phyloP scores from a whole-genome alignment of 2,329 filamentous ascomycete genomes.

The Macroventuria anomochaeta region DNA sequence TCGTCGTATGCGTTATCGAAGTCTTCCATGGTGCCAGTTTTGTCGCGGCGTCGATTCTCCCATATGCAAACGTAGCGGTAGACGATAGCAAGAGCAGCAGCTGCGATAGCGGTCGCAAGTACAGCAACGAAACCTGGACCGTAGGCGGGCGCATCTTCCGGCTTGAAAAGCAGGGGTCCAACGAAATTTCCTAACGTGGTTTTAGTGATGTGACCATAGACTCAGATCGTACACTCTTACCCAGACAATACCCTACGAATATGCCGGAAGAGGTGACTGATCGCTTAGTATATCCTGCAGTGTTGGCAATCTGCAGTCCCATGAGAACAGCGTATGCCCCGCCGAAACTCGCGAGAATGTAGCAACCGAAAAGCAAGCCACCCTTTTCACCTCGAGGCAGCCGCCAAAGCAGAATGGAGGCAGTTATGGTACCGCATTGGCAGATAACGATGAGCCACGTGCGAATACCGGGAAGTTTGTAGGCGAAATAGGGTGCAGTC shows the following conservation, averaged over 20 bases:
- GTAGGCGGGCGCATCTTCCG: conserved; percentile 28
- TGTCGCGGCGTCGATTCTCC: conserved; percentile 55
- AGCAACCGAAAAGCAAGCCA: conserved; percentile 57
- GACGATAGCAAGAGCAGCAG: conserved; percentile 49
- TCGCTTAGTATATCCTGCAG: conserved; percentile 60
- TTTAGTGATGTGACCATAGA: not conserved
- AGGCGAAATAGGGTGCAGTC: conserved; percentile 30
- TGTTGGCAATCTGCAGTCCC: conserved; percentile 59
- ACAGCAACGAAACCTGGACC: conserved; percentile 54
- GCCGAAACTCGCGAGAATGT: conserved; percentile 56
- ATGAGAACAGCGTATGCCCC: conserved; percentile 60
- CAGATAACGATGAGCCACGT: conserved; percentile 42
- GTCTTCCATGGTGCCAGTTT: conserved; percentile 53
- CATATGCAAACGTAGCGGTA: conserved; percentile 56
- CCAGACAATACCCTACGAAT: conserved; percentile 61
- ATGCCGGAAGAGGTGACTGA: conserved; percentile 57
- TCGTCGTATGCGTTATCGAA: conserved; percentile 62
- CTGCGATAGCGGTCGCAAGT: conserved; percentile 44
- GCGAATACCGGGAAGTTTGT: conserved; percentile 30
- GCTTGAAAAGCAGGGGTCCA: conserved; percentile 41
- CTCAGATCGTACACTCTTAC: conserved; percentile 28
- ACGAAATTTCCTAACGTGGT: conserved; percentile 34
- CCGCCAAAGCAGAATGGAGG: conserved; percentile 53
- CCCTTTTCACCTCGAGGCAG: conserved; percentile 53
- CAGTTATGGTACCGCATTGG: conserved; percentile 50